These are phyloP conservation scores for Diaporthe capsici DNA, from an alignment of 2,329 filamentous ascomycete genomes.

Conservation along the genomic window DNA sequence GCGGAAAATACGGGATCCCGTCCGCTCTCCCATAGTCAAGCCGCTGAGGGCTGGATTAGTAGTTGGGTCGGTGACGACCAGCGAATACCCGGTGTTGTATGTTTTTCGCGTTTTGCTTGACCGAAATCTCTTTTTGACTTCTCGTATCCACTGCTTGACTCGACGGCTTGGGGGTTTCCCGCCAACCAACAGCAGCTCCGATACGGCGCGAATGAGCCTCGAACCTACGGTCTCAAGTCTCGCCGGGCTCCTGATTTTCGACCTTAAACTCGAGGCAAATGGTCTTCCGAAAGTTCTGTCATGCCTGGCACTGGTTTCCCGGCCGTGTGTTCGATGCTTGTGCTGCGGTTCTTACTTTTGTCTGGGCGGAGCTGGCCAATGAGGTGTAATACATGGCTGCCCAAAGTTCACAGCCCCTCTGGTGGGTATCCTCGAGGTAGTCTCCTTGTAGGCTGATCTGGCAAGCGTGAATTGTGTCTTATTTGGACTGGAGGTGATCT, in stretches of 20 bases:
- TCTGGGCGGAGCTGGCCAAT: not conserved
- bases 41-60: constrained; percentile 32
- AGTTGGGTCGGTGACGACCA: constrained; percentile 30
- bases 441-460: not conserved
- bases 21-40: constrained; percentile 34
- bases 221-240: no score
- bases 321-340: not conserved
- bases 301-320: no score
- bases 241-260: not conserved
- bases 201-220: not conserved
- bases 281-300: not conserved
- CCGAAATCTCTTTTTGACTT: not conserved
- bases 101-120: not conserved
- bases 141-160: not conserved
- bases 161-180: not conserved
- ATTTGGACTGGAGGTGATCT: not conserved
- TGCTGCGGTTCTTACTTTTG: no score
- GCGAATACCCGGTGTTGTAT: constrained; percentile 36
- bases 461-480: not conserved
- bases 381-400: not conserved
- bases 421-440: not conserved
- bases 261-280: not conserved
- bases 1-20: constrained; percentile 32
- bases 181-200: no score
- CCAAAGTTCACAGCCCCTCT: not conserved